phyloP scores from a whole-genome alignment of 2,329 filamentous ascomycete species.

The Fusarium zealandicum region DNA sequence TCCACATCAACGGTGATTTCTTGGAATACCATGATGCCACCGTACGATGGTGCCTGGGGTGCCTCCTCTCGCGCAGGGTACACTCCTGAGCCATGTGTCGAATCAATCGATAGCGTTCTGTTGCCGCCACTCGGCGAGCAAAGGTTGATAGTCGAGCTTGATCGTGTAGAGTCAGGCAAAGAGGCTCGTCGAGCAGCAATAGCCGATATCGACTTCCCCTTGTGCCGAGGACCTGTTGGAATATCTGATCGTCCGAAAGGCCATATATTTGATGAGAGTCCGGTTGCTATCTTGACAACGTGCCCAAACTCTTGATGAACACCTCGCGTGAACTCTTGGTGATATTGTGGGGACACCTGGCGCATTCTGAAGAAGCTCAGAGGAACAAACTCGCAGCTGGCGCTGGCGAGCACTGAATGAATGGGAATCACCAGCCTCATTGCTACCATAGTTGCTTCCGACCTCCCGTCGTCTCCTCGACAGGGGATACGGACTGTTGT shows the following conservation, averaged over 20 bases:
- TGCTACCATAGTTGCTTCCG: slow-evolving; percentile 52
- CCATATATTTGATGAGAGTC: slow-evolving; percentile 18
- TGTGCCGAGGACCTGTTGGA: slow-evolving; percentile 1
- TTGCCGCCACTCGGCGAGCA: too few species aligned
- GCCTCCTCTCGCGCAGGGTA: slow-evolving; percentile 41
- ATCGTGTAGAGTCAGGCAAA: slow-evolving; percentile 22
- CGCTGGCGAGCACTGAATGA: slow-evolving; percentile 59
- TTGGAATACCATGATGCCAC: slow-evolving; percentile 69
- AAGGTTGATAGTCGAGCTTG: slow-evolving; percentile 40
- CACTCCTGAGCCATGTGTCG: slow-evolving; percentile 19
- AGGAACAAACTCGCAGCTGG: slow-evolving; percentile 65
- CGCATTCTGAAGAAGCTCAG: slow-evolving; percentile 71
- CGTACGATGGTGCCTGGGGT: slow-evolving; percentile 40
- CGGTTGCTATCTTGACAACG: slow-evolving; percentile 48
- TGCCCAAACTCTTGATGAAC: slow-evolving; percentile 68
- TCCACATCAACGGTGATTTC: slow-evolving; percentile 64
- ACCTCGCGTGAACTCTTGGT: slow-evolving; percentile 65
- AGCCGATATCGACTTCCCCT: slow-evolving; percentile 10
- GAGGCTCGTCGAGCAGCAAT: slow-evolving; percentile 23
- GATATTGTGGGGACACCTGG: slow-evolving; percentile 67
- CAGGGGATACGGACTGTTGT: slow-evolving; percentile 54
- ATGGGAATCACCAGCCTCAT: slow-evolving; percentile 70
- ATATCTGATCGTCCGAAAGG: slow-evolving; percentile 18
- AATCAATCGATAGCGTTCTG: slow-evolving; percentile 27
- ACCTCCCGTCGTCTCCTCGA: slow-evolving; percentile 26